Evolutionary conservation across 1,284 basidiomycete species (phyloP).

Genomic region (Peniophora sp.): DNA sequence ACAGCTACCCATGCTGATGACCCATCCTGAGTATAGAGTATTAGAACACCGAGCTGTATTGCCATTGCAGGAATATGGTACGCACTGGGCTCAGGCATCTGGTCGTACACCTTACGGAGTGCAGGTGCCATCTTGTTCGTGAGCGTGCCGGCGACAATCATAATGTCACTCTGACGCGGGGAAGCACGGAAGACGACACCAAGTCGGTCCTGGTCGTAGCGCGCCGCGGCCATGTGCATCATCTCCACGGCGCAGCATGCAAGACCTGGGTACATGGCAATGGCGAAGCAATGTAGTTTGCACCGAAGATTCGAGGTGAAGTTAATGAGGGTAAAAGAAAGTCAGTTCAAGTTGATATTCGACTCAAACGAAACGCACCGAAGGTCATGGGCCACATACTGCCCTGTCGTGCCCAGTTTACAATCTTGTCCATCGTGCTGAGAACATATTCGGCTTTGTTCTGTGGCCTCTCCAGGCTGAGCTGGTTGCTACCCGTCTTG

Average conservation of each 20-base stretch:
- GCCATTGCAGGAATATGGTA: constrained; percentile 15
- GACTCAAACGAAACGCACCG: constrained; percentile 57
- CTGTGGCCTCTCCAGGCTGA: constrained; percentile 79
- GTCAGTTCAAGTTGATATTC: too few species aligned
- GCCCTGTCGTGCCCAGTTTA: constrained; percentile 96
- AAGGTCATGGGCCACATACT: constrained; percentile 99
- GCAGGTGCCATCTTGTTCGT: constrained; percentile 99
- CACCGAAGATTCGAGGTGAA: too few species aligned
- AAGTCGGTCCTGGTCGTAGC: constrained; percentile 97
- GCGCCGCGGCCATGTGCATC: constrained; percentile 99
- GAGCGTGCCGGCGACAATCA: constrained; percentile 99
- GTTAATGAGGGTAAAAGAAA: too few species aligned
- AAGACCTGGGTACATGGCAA: constrained; percentile 56
- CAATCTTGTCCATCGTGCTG: constrained; percentile 93
- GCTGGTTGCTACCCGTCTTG: constrained; percentile 74
- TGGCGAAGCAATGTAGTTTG: too few species aligned
- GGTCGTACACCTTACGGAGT: constrained; percentile 90
- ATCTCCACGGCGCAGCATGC: constrained; percentile 99
- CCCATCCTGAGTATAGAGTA: constrained; percentile 89
- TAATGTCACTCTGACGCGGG: constrained; percentile 96
- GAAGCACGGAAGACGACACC: constrained; percentile 98
- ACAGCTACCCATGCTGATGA: constrained; percentile 99
- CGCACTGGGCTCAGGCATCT: constrained; percentile 90
- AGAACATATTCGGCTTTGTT: constrained; percentile 96
- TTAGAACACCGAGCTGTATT: too few species aligned